Evolutionary conservation across 108 stramenopile species (phyloP), one percentile per base, ranked within the genome.

Genomic region (Nannochloropsis oceanica): DNA sequence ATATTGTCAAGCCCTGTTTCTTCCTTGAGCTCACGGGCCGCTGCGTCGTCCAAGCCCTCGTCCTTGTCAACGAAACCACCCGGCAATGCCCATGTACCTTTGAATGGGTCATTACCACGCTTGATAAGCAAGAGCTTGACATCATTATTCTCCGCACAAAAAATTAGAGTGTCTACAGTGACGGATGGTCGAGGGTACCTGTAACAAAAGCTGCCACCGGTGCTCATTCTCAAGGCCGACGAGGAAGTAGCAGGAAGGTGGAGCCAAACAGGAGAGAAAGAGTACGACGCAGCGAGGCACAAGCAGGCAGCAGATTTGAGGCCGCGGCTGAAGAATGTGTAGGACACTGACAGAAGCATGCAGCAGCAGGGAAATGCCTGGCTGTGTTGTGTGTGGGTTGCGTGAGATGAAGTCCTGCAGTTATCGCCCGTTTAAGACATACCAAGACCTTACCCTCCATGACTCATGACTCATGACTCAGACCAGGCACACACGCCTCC

Each of bases 81-180:
- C 12, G 87, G 87, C 0, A 87, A 80, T 14, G 87, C 87, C 87
- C 87, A 87, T 0, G 26, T 18, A 34, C 87, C 87, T 80, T 84
- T 87, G 87, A 43, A 87, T 26, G 87, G 87, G 43, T 84, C 87
- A 79, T 87, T 87, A 79, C 84, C 84, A 13, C 87, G 79, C 87
- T 84, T 80, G 25, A 87, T 84, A 22, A 87, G 84, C 2, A 87
- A 83, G 44, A 87, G 84, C 80, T 80, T 42, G n/a, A 79, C 44
- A 9, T 84, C 83, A n/a, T 18, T 73, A 7, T 73, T n/a, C 27
- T 87, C 87, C 44, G 84, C 25, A 22, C 83, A 24, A 34, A 84
- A 87, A 43, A 87, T 80, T n/a, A 87, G 82, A 80, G 83, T 84
- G 20, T 87, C 86, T 24, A 83, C 86, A 24, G 87, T 87, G 13